phyloP scores from a whole-genome alignment of 2,329 filamentous ascomycete genomes.

The Aureobasidium sp. region DNA sequence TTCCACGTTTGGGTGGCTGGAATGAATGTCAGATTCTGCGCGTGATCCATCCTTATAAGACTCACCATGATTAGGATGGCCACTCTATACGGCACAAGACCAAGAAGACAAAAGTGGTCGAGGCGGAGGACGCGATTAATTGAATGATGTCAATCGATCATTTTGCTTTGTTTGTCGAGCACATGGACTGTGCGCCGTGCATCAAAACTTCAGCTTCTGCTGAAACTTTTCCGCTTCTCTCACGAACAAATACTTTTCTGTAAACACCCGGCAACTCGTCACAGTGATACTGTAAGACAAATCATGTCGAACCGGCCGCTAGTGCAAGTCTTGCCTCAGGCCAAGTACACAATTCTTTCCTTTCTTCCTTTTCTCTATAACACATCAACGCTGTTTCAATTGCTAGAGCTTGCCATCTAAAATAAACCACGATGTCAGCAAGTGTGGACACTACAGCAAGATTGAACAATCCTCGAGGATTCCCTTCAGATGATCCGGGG shows the following conservation, averaged over 20 bases:
- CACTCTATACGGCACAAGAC: background rate
- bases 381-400: constrained; percentile 29
- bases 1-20: constrained; percentile 19
- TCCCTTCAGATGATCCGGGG: background rate
- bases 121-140: constrained; percentile 4
- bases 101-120: background rate
- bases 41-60: background rate
- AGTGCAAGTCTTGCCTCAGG: background rate
- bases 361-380: background rate
- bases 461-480: constrained; percentile 20
- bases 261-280: background rate
- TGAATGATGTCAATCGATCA: background rate
- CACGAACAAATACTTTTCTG: background rate
- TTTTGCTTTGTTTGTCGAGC: constrained; percentile 9
- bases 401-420: constrained; percentile 37
- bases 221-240: background rate
- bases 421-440: constrained; percentile 28
- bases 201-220: background rate
- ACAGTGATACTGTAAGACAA: background rate
- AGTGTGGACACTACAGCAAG: constrained; percentile 40
- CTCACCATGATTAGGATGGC: background rate
- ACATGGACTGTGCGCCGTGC: constrained; percentile 3
- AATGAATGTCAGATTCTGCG: background rate
- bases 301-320: background rate
- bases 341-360: background rate